These are phyloP conservation scores for Penicillium digitatum DNA, from an alignment of 2,329 filamentous ascomycete species.

Conservation along the genomic window DNA sequence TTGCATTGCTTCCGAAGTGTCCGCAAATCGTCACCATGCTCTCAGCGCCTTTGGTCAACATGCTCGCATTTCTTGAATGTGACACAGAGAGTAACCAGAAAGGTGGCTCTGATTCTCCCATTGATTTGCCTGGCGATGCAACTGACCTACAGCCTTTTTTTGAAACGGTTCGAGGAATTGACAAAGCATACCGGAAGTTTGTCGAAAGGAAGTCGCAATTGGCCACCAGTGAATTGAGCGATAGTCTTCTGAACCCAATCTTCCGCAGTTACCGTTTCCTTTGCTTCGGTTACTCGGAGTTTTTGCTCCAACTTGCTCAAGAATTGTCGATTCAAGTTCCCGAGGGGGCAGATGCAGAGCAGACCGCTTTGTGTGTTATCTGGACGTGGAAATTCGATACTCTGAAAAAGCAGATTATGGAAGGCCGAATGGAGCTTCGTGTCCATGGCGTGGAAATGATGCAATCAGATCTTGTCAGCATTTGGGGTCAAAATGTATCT, in stretches of 20 bases:
- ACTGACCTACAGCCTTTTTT: constrained; percentile 26
- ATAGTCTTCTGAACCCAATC: constrained; percentile 35
- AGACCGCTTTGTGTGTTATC: constrained; percentile 36
- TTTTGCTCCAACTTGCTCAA: constrained; percentile 34
- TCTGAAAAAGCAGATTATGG: constrained; percentile 69
- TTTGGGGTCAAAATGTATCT: constrained; percentile 61
- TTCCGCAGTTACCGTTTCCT: constrained; percentile 31
- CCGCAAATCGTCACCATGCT: constrained; percentile 27
- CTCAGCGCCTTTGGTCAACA: constrained; percentile 21
- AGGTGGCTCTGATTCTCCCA: constrained; percentile 19
- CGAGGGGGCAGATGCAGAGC: constrained; percentile 23
- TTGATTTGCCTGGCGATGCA: constrained; percentile 18
- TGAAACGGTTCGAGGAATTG: constrained; percentile 30
- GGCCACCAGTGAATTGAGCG: constrained; percentile 42
- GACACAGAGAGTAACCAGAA: constrained; percentile 26
- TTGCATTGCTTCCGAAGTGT: constrained; percentile 29
- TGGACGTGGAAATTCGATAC: constrained; percentile 66
- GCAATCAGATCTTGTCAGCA: constrained; percentile 63
- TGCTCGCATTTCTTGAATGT: constrained; percentile 31
- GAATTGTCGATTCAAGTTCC: constrained; percentile 37
- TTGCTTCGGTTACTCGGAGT: constrained; percentile 27
- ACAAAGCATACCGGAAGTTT: constrained; percentile 37
- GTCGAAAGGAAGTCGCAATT: constrained; percentile 43
- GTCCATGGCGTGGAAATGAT: constrained; percentile 73
- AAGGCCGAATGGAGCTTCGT: constrained; percentile 85